Evolutionary conservation across 345 rosid genomes (phyloP).

Genomic region (Psidium guajava): DNA sequence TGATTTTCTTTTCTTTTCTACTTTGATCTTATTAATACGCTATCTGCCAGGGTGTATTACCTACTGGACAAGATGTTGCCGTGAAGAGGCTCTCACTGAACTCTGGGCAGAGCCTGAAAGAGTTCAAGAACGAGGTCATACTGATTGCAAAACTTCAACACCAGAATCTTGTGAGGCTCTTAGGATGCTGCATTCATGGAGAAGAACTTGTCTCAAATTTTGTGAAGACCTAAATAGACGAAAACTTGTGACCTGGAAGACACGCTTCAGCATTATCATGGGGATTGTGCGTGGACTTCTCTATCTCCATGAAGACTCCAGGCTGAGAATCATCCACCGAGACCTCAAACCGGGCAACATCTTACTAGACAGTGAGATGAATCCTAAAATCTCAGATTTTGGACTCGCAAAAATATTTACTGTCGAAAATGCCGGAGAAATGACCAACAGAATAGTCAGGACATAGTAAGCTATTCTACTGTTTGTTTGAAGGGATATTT

Average conservation of each 20-base stretch:
- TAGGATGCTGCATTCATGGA: conserved; percentile 46
- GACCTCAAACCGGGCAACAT: conserved; percentile 29
- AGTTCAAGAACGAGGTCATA: conserved; percentile 24
- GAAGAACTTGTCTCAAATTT: conserved; percentile 13
- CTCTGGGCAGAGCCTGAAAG: conserved; percentile 19
- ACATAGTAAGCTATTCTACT: conserved; percentile 18
- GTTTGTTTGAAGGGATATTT: background rate
- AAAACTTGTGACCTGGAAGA: conserved; percentile 13
- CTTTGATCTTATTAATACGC: background rate
- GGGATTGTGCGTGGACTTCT: conserved; percentile 31
- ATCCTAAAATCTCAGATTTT: conserved; percentile 32
- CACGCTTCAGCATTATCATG: conserved; percentile 14
- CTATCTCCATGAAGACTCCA: conserved; percentile 31
- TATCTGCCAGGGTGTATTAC: conserved; percentile 9
- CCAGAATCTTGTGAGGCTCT: conserved; percentile 54
- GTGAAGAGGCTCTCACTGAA: conserved; percentile 16
- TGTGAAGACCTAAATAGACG: conserved; percentile 7
- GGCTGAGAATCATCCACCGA: conserved; percentile 27
- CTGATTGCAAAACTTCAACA: conserved; percentile 52
- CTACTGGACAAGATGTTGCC: conserved; percentile 11
- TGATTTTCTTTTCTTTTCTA: background rate
- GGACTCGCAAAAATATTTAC: conserved; percentile 24
- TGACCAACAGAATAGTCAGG: conserved; percentile 21
- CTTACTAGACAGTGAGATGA: conserved; percentile 16
- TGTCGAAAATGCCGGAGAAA: conserved; percentile 3